Conservation (phyloP, 2,329 filamentous ascomycete genomes). For the Calonectria naviculata region DNA sequence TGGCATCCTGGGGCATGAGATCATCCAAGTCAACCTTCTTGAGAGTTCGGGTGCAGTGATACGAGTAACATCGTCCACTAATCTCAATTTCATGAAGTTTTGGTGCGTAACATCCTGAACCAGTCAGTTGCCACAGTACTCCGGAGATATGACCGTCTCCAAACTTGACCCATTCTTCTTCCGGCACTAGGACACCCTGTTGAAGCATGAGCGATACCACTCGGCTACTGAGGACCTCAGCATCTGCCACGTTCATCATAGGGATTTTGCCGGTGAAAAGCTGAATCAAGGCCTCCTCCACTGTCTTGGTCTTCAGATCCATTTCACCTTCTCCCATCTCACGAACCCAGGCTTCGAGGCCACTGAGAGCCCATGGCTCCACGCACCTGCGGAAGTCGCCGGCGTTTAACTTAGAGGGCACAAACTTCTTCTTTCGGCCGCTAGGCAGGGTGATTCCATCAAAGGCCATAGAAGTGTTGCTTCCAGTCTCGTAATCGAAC, state of each 20-base stretch:
- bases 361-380: constrained; percentile 93
- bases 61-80: constrained; percentile 86
- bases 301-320: constrained; percentile 84
- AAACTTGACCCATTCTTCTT: constrained; percentile 99
- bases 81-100: constrained; percentile 80
- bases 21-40: constrained; percentile 93
- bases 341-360: constrained; percentile 87
- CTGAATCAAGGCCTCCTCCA: constrained; percentile 88
- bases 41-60: constrained; percentile 92
- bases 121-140: constrained; percentile 93
- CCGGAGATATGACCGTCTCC: constrained; percentile 84
- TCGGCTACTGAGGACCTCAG: constrained; percentile 83
- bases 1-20: constrained; percentile 75
- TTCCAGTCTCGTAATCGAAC: constrained; percentile 67
- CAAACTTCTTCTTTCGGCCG: constrained; percentile 84
- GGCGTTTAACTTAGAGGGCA: constrained; percentile 83
- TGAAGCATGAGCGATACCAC: constrained; percentile 85
- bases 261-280: constrained; percentile 96
- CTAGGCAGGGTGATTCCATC: constrained; percentile 87
- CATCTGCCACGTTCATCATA: constrained; percentile 98
- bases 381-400: constrained; percentile 85
- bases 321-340: constrained; percentile 91
- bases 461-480: constrained; percentile 69
- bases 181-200: constrained; percentile 80
- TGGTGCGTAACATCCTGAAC: constrained; percentile 89